phyloP scores from a whole-genome alignment of 2,329 filamentous ascomycete species.

The Neonectria magnoliae region DNA sequence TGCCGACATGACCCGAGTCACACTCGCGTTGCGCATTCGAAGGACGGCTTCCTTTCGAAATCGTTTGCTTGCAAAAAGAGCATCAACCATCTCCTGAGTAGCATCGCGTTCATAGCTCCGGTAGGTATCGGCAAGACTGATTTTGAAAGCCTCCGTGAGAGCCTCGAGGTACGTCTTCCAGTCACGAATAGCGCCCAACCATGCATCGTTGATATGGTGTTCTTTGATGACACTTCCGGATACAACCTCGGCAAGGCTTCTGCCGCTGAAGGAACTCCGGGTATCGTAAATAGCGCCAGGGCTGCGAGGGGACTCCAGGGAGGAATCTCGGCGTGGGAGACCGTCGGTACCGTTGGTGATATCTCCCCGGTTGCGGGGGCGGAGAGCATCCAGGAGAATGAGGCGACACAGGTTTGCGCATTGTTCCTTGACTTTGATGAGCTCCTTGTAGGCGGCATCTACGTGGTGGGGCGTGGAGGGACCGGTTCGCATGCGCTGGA shows the following conservation, averaged over 20 bases:
- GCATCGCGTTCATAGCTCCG: constrained; percentile 56
- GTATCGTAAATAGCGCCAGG: constrained; percentile 46
- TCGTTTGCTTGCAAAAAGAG: constrained; percentile 53
- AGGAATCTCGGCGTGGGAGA: constrained; percentile 42
- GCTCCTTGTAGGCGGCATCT: constrained; percentile 57
- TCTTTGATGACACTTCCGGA: constrained; percentile 39
- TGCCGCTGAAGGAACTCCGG: constrained; percentile 51
- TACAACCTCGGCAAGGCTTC: constrained; percentile 47
- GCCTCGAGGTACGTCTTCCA: constrained; percentile 56
- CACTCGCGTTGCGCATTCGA: constrained; percentile 58
- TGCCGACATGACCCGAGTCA: constrained; percentile 55
- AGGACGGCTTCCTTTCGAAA: constrained; percentile 56
- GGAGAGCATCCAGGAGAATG: constrained; percentile 54
- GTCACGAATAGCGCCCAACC: constrained; percentile 53
- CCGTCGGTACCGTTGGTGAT: constrained; percentile 36
- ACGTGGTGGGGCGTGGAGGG: constrained; percentile 50
- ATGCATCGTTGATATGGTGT: constrained; percentile 44
- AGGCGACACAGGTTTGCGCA: constrained; percentile 53
- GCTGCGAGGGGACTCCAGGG: constrained; percentile 46
- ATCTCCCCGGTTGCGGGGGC: constrained; percentile 34
- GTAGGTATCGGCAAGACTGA: constrained; percentile 57
- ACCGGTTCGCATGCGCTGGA: constrained; percentile 49
- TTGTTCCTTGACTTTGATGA: constrained; percentile 53
- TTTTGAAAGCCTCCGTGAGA: constrained; percentile 53
- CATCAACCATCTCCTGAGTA: constrained; percentile 54